Evolutionary conservation across 2,329 filamentous ascomycete genomes (phyloP).

Genomic region (Pyrenophora seminiperda): DNA sequence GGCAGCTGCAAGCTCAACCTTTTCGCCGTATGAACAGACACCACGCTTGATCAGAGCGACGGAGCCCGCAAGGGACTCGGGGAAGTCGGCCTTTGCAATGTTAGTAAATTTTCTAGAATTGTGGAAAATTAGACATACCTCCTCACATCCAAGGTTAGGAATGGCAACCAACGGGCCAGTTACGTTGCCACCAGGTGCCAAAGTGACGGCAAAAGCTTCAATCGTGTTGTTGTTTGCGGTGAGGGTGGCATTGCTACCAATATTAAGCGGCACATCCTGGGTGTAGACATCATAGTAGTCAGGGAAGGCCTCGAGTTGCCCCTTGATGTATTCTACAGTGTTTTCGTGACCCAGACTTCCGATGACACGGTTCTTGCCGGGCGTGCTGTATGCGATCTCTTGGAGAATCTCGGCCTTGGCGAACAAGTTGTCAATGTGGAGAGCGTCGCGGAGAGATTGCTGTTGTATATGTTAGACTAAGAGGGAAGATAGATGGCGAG

Average conservation of each 20-base stretch:
- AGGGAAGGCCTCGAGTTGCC: conserved; percentile 35
- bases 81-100: conserved; percentile 62
- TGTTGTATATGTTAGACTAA: conserved; percentile 6
- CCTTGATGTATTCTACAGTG: conserved; percentile 48
- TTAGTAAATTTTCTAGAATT: background rate
- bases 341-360: conserved; percentile 48
- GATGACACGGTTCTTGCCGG: conserved; percentile 50
- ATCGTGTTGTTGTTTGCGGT: conserved; percentile 37
- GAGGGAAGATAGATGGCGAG: no score
- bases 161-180: conserved; percentile 40
- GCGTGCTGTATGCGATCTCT: conserved; percentile 47
- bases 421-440: conserved; percentile 35
- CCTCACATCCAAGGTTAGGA: conserved; percentile 43
- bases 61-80: conserved; percentile 61
- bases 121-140: conserved; percentile 20
- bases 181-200: conserved; percentile 40
- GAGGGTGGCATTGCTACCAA: conserved; percentile 37
- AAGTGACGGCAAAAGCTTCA: conserved; percentile 33
- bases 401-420: conserved; percentile 44
- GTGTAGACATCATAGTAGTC: conserved; percentile 48
- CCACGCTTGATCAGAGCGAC: conserved; percentile 75
- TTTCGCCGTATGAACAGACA: conserved; percentile 71
- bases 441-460: conserved; percentile 31
- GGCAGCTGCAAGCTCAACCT: conserved; percentile 65
- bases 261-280: conserved; percentile 33